phyloP scores from a whole-genome alignment of 257 asterid species.

The Vinca minor region DNA sequence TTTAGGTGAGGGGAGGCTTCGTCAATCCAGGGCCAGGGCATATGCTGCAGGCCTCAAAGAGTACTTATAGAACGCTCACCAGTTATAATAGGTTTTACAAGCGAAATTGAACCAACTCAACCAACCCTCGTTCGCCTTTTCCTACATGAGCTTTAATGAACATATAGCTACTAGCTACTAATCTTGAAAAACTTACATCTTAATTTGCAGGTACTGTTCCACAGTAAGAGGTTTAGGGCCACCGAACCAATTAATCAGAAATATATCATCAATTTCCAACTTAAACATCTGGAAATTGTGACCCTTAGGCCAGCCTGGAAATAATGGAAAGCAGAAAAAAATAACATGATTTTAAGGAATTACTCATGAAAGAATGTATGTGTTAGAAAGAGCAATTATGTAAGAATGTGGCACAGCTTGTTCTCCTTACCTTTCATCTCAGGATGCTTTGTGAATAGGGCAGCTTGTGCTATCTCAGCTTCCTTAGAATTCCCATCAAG shows the following conservation, averaged over 20 bases:
- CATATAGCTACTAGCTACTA: not conserved
- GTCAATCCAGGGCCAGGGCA: no score
- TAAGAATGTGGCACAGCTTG: not conserved
- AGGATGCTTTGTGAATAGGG: conserved; percentile 65
- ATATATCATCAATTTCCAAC: conserved; percentile 59
- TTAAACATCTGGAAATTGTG: conserved; percentile 71
- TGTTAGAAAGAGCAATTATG: not conserved
- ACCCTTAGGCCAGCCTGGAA: conserved; percentile 78
- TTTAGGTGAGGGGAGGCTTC: no score
- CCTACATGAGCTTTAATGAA: not conserved
- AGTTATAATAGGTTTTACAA: no score
- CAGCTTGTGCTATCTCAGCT: conserved; percentile 53
- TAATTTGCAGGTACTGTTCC: conserved; percentile 57
- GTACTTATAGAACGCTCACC: no score
- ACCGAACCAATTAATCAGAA: conserved; percentile 86
- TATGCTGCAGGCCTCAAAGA: no score
- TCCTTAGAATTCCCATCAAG: conserved; percentile 46
- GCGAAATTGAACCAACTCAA: no score
- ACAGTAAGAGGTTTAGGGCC: conserved; percentile 91
- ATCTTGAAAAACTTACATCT: conserved; percentile 35
- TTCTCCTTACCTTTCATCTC: conserved; percentile 55
- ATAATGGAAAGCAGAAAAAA: not conserved
- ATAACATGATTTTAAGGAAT: not conserved
- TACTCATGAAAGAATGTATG: not conserved
- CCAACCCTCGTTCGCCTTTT: no score